phyloP scores from a whole-genome alignment of 352 stramenopile species.

The Globisporangium radiosum region DNA sequence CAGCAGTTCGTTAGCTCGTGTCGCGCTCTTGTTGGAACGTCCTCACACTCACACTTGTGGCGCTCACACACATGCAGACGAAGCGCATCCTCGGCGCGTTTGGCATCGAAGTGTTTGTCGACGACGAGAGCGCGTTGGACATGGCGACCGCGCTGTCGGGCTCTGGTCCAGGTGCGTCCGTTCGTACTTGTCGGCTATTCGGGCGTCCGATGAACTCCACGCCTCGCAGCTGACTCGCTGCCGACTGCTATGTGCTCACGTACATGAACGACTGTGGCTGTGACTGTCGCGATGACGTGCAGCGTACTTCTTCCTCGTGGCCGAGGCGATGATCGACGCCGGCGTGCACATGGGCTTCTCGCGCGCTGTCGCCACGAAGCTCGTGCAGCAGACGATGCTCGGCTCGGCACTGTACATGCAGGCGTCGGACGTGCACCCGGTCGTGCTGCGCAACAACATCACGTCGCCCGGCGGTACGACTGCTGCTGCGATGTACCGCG shows the following conservation, averaged over 20 bases:
- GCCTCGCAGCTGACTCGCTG: too few species aligned
- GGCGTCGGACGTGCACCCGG: conserved; percentile 85
- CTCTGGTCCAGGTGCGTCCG: conserved; percentile 74
- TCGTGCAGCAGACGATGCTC: conserved; percentile 93
- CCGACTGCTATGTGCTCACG: neutral
- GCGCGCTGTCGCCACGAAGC: conserved; percentile 88
- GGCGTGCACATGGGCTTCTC: conserved; percentile 95
- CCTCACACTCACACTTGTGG: neutral
- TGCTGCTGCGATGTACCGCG: conserved; percentile 90
- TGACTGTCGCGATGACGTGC: neutral
- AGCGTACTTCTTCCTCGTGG: conserved; percentile 95
- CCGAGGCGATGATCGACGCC: conserved; percentile 94
- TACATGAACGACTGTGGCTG: neutral
- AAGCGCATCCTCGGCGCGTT: conserved; percentile 86
- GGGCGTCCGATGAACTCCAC: too few species aligned
- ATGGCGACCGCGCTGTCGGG: conserved; percentile 93
- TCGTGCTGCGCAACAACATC: conserved; percentile 92
- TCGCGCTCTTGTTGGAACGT: neutral
- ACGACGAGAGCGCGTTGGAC: conserved; percentile 93
- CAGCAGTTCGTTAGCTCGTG: conserved; percentile 6
- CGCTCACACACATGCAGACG: conserved; percentile 26
- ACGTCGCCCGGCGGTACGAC: conserved; percentile 93
- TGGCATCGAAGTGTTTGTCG: conserved; percentile 90
- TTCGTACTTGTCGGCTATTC: too few species aligned
- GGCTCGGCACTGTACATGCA: conserved; percentile 93